Conservation (phyloP, 345 rosid species). For the Firmiana major region DNA sequence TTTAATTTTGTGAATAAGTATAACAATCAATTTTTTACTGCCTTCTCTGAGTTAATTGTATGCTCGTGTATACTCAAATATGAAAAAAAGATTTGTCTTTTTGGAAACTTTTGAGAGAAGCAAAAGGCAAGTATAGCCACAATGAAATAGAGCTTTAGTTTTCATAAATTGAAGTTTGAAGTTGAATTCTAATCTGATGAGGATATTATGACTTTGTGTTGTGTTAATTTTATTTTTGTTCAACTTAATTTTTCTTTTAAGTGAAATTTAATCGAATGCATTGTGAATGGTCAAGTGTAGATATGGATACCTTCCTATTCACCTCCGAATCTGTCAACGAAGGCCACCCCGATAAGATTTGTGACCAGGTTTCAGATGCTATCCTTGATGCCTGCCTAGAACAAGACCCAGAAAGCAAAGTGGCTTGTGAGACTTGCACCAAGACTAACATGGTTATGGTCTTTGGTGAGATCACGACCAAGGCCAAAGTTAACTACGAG, state of each 20-base stretch:
- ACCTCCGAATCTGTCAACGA: slow-evolving; percentile 84
- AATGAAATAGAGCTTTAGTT: not conserved
- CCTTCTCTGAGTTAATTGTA: no score
- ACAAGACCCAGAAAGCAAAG: slow-evolving; percentile 84
- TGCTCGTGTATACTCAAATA: no score
- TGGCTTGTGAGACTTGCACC: slow-evolving; percentile 80
- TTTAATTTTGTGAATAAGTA: no score
- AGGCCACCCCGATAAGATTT: slow-evolving; percentile 82
- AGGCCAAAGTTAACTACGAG: slow-evolving; percentile 67
- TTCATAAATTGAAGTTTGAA: not conserved
- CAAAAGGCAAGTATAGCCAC: not conserved
- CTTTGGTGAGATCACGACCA: slow-evolving; percentile 76
- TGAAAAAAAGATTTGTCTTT: no score
- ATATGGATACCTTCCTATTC: slow-evolving; percentile 73
- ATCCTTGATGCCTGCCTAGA: slow-evolving; percentile 81
- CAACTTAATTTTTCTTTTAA: not conserved
- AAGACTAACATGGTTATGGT: slow-evolving; percentile 89
- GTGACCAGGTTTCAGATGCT: slow-evolving; percentile 81
- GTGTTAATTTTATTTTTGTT: not conserved
- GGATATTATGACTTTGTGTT: not conserved
- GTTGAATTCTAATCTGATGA: not conserved
- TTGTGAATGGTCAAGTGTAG: slow-evolving; percentile 16
- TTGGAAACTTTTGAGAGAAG: no score
- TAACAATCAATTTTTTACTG: no score
- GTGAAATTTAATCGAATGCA: not conserved